These are phyloP conservation scores for Phalaenopsis aphrodite DNA, from an alignment of 106 monocot species.

Conservation along the genomic window DNA sequence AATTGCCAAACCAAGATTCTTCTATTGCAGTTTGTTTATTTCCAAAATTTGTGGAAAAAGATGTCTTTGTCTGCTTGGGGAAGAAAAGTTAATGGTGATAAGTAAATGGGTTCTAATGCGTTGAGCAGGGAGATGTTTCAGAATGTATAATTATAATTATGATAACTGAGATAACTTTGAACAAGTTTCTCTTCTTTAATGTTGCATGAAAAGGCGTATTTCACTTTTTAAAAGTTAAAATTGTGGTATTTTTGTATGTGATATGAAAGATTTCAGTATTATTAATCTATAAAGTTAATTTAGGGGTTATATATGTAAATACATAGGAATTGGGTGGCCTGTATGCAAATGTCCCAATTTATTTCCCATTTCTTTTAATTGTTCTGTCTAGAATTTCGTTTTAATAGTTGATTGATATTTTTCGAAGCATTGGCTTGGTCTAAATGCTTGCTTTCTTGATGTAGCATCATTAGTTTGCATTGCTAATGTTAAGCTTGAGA, in stretches of 20 bases:
- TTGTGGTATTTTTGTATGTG: too few relatives aligned
- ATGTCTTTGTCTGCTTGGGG: neutral
- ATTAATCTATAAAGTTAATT: too few relatives aligned
- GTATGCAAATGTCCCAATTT: too few relatives aligned
- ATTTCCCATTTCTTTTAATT: neutral
- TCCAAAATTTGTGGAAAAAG: neutral
- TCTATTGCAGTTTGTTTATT: neutral
- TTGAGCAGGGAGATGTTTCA: too few relatives aligned
- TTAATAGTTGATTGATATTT: neutral
- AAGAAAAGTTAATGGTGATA: neutral
- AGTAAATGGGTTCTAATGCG: neutral
- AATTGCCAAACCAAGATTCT: neutral
- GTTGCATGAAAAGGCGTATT: neutral
- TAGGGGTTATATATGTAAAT: too few relatives aligned
- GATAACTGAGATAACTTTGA: neutral
- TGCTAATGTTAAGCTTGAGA: neutral
- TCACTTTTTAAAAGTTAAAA: too few relatives aligned
- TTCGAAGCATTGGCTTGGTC: neutral
- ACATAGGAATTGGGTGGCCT: too few relatives aligned
- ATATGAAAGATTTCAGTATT: too few relatives aligned
- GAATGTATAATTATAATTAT: too few relatives aligned
- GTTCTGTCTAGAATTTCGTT: neutral
- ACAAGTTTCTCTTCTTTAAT: neutral
- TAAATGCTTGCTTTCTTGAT: neutral
- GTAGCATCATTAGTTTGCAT: neutral